Percentiles rank a stretch among this genome's conserved stretches.
Conservation (phyloP, 768 basidiomycete species). For the Hygrocybe coccinea region DNA sequence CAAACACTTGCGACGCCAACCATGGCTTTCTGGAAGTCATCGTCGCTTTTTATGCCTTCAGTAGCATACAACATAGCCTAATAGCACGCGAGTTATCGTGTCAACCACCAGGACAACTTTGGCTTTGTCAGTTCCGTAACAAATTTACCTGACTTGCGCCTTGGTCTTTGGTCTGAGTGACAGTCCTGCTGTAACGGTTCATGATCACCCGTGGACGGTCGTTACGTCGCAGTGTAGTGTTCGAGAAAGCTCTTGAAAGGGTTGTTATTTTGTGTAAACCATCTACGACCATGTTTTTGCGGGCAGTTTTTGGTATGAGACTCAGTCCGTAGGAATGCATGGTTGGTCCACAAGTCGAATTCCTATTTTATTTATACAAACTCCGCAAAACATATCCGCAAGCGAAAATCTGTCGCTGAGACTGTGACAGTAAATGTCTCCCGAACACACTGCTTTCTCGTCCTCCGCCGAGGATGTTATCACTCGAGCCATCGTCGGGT, state of each 20-base stretch:
- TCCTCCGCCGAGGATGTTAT: slow-evolving; percentile 64
- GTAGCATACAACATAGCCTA: slow-evolving; percentile 99
- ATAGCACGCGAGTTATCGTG: not conserved
- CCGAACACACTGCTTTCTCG: slow-evolving; percentile 36
- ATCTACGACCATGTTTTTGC: too few species aligned
- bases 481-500: slow-evolving; percentile 44
- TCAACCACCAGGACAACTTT: too few species aligned
- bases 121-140: not conserved
- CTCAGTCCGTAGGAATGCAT: too few species aligned
- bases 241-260: too few species aligned
- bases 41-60: slow-evolving; percentile 74
- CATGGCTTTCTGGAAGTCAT: slow-evolving; percentile 94
- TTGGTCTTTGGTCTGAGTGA: slow-evolving; percentile 92
- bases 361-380: too few species aligned
- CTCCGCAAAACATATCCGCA: too few species aligned
- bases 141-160: slow-evolving; percentile 80
- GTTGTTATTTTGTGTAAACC: too few species aligned
- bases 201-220: slow-evolving; percentile 27
- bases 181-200: slow-evolving; percentile 69
- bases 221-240: too few species aligned
- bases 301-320: too few species aligned
- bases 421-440: too few species aligned
- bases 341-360: too few species aligned
- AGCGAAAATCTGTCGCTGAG: too few species aligned
- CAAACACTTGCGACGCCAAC: slow-evolving; percentile 96